Base-by-base conservation (phyloP, 257 asterid species). In the Fraxinus americana region DNA sequence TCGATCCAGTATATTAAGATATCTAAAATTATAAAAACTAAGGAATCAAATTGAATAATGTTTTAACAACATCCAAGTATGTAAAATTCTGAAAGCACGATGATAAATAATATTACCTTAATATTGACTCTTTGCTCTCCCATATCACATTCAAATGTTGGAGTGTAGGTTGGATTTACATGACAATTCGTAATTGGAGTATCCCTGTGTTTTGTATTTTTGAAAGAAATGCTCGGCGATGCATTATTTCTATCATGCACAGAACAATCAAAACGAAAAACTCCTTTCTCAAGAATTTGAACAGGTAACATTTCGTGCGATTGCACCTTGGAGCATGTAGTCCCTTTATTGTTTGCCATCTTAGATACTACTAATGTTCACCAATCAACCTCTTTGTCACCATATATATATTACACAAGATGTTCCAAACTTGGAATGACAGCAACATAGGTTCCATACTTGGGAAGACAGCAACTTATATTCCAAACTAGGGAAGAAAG, bases 201-300 rank as follows among this genome's bases (percentile, higher is more conserved):
- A 77, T 95, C 98, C 88, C 99, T 91, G 61, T 82, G 88, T 80
- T 78, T 85, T 0, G 92, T 83, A 54, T 86, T 75, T 54, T 87
- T 85, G 78, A 96, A 93, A 45, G 97, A 93, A 80, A 90, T 68
- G 85, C 94, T 96, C 1, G 99, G 98, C 85, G 88, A 89, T 68
- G 97, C 96, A 45, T 82, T 83, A 80, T 86, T 78, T 81, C 92
- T 84, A 82, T 85, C 96, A 69, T 92, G 92, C 25, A 81, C 85
- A 16, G 99, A 96, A 80, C 94, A 96, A 85, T 93, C 99, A 77
- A 96, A 93, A 30, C 99, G 94, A 68, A 91, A 91, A 73, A 91
- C 96, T 34, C 97, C 99, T 66, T 96, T 92, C 84, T 89, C 99
- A 9, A 93, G 84, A 83, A 96, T 92, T 4, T 96, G 96, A 88